Conservation (phyloP, 2,329 filamentous ascomycete genomes). For the Apiospora pterosperma region DNA sequence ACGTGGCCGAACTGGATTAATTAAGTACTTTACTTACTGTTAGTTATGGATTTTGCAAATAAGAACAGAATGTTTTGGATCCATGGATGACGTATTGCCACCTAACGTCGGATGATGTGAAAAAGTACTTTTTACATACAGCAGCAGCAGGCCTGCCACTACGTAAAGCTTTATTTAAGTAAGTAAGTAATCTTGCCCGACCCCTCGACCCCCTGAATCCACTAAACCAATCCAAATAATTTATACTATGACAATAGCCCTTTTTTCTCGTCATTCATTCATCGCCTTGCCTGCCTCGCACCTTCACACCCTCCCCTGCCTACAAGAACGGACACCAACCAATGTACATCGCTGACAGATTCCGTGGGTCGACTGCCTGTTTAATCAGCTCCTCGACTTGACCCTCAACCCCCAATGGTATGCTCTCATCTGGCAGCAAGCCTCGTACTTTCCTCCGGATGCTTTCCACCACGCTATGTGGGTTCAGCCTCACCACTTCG, state of each 20-base stretch:
- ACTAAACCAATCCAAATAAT: neutral
- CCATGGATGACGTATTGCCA: neutral
- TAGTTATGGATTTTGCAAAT: too few species aligned
- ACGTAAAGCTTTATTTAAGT: too few species aligned
- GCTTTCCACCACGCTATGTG: conserved; percentile 78
- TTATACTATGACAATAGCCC: neutral
- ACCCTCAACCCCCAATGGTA: conserved; percentile 90
- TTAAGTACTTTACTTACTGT: too few species aligned
- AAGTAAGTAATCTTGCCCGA: neutral
- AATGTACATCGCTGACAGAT: conserved; percentile 93
- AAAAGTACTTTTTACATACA: too few species aligned
- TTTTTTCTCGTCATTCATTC: neutral
- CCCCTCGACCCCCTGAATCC: neutral
- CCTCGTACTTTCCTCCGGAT: conserved; percentile 86
- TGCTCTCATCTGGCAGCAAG: conserved; percentile 79
- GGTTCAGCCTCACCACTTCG: conserved; percentile 47
- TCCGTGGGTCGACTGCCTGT: conserved; percentile 75
- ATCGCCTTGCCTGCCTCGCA: neutral
- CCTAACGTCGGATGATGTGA: too few species aligned
- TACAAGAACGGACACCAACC: conserved; percentile 73
- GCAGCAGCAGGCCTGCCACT: neutral
- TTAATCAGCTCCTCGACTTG: conserved; percentile 95
- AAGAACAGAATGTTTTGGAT: too few species aligned
- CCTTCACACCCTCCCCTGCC: neutral
- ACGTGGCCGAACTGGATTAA: too few species aligned